A percentile compares a stretch with the other conserved stretches of the same genome.
Evolutionary conservation across 2,329 filamentous ascomycete species (phyloP).

Genomic region (Xylariaceae sp.): DNA sequence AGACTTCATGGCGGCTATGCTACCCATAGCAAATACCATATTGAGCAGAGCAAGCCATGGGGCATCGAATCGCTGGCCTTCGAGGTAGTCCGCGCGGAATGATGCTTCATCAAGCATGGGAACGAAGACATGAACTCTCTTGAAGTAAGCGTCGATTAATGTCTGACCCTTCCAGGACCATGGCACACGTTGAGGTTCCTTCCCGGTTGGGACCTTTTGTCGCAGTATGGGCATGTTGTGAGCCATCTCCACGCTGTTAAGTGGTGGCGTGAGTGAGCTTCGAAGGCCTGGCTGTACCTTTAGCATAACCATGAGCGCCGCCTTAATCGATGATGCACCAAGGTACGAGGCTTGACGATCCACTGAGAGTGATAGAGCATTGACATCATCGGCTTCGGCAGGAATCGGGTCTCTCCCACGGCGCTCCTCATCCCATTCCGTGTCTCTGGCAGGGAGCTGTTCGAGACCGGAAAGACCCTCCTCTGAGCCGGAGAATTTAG

Average conservation of each 20-base stretch:
- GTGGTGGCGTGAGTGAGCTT: constrained; percentile 40
- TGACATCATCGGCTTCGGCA: constrained; percentile 67
- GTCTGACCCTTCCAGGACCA: constrained; percentile 64
- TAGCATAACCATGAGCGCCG: constrained; percentile 67
- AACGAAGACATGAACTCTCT: constrained; percentile 65
- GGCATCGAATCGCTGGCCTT: constrained; percentile 58
- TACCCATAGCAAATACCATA: constrained; percentile 73
- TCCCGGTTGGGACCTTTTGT: constrained; percentile 38
- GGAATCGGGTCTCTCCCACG: constrained; percentile 51
- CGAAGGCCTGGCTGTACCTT: constrained; percentile 47
- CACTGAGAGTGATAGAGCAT: constrained; percentile 58
- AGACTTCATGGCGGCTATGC: constrained; percentile 61
- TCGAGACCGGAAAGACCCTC: constrained; percentile 53
- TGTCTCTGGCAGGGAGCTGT: constrained; percentile 62
- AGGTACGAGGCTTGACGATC: constrained; percentile 63
- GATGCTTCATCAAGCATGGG: constrained; percentile 70
- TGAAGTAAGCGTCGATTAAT: constrained; percentile 72
- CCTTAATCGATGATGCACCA: constrained; percentile 71
- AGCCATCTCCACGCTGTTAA: constrained; percentile 42
- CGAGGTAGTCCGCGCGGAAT: constrained; percentile 62
- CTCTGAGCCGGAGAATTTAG: constrained; percentile 46
- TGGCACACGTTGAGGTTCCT: constrained; percentile 46
- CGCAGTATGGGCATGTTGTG: constrained; percentile 41
- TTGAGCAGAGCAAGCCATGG: constrained; percentile 71
- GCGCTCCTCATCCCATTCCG: constrained; percentile 64